Conservation (phyloP, 768 basidiomycete species). For the Tephrocybe rancida region DNA sequence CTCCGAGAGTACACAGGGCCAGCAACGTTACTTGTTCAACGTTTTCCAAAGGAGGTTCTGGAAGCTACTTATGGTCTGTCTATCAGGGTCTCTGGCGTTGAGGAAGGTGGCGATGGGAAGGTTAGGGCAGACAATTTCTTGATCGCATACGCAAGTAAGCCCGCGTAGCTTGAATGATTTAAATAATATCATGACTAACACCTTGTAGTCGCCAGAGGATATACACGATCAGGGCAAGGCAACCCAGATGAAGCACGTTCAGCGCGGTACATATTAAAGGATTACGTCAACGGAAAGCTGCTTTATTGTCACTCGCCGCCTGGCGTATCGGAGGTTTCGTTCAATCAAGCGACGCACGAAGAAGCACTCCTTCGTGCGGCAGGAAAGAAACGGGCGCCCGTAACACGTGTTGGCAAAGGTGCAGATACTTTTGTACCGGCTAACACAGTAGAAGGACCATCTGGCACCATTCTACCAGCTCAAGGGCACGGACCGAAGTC, state of each 20-base stretch:
- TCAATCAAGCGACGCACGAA: constrained; percentile 74
- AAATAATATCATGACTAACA: constrained; percentile 12
- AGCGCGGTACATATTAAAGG: constrained; percentile 91
- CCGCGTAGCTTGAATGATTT: neutral
- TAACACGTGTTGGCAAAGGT: constrained; percentile 80
- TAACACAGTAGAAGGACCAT: constrained; percentile 23
- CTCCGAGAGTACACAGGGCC: constrained; percentile 93
- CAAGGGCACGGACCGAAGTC: constrained; percentile 55
- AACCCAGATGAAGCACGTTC: constrained; percentile 97
- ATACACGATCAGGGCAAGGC: constrained; percentile 90
- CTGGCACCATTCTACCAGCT: constrained; percentile 26
- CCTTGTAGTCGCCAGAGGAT: constrained; percentile 84
- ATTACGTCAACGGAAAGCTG: constrained; percentile 94
- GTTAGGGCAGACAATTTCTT: constrained; percentile 81
- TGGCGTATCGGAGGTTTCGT: constrained; percentile 58
- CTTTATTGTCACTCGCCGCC: constrained; percentile 93
- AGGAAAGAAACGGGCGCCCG: constrained; percentile 89
- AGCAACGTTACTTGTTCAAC: constrained; percentile 69
- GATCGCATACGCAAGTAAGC: constrained; percentile 90
- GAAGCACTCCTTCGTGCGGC: constrained; percentile 57
- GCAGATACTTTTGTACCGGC: constrained; percentile 80
- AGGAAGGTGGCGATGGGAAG: constrained; percentile 85
- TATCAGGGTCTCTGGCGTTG: constrained; percentile 61
- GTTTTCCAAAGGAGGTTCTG: constrained; percentile 82
- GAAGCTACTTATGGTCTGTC: constrained; percentile 88